Base-by-base conservation (phyloP, 1,139 yeast species). In the Debaryomyces coudertii region DNA sequence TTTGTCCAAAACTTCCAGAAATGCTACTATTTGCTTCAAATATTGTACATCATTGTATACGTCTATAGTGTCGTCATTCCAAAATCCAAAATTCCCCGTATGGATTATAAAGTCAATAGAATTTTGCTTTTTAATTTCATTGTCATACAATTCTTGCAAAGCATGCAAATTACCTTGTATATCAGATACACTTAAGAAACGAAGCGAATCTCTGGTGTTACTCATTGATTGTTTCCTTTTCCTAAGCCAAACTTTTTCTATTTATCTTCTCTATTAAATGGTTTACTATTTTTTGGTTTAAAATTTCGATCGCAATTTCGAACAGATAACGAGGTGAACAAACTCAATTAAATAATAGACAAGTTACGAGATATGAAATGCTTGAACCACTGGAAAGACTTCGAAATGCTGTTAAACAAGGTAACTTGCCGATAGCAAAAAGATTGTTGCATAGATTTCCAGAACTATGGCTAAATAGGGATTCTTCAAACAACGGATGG, bases 41-140 rank as follows among this genome's bases (percentile, higher is more conserved):
- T 79, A 80, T 16, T 74, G 71, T 47, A 79, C 74, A 50, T 80
- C 84, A 45, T 84, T 79, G 50, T 78, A 70, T 8, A 65, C 68
- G 16, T 53, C 54, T n/a, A 85, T 72, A 30, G 88, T 80, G 14
- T 76, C 77, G 30, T 66, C 65, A 57, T 85, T 87, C 68, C 87
- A 82, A 60, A 87, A 85, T 12, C 95, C 95, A 66, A 87, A 87
- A 54, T 85, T 85, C 12, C 95, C 95, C 2, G 90, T 83, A 60
- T 87, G 95, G 12, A 87, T 69, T 28, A 87, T 76, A 24, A 76
- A 36, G 51, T 65, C 65, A 11, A 62, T 48, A 6, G 56, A 53
- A 8, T 43, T 47, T 20, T 52, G 48, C 36, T 47, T 15, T 31
- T 42, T 11, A 44, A 20, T 36, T 35, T 62, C 58, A 11, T 51